A percentile compares a stretch with the other conserved stretches of the same genome.
These are phyloP conservation scores for Candida labiduridarum DNA, from an alignment of 1,139 yeast species.

Conservation along the genomic window DNA sequence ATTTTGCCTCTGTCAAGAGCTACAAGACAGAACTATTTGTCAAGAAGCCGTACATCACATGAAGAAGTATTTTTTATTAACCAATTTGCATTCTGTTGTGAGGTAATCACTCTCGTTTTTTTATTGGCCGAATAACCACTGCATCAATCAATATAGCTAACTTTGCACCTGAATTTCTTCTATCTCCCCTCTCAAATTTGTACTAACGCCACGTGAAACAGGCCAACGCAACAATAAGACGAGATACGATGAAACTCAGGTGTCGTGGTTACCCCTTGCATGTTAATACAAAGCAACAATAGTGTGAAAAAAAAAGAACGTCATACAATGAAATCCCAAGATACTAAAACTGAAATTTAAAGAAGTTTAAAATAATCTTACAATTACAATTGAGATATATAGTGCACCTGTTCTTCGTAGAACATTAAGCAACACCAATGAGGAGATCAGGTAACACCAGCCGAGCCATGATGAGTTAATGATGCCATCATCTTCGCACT, in stretches of 20 bases:
- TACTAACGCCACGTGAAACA: background rate
- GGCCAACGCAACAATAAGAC: background rate
- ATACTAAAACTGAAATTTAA: background rate
- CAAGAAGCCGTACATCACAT: too few species aligned
- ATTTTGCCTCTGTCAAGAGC: too few species aligned
- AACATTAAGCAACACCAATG: too few species aligned
- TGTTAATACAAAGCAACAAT: background rate
- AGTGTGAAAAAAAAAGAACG: background rate
- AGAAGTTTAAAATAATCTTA: background rate
- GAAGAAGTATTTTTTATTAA: too few species aligned
- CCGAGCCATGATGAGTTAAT: too few species aligned
- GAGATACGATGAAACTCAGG: background rate
- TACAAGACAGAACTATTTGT: too few species aligned
- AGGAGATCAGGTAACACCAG: too few species aligned
- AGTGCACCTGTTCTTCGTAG: too few species aligned
- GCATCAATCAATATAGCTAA: background rate
- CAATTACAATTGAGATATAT: background rate
- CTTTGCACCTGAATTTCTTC: background rate
- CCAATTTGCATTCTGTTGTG: background rate
- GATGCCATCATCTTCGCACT: too few species aligned
- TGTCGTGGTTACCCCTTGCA: conserved; percentile 2
- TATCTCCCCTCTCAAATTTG: background rate
- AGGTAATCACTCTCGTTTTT: background rate
- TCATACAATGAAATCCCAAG: background rate
- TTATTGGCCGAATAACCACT: too few species aligned